Base-by-base conservation (phyloP, 352 stramenopile species). In the Phytophthora meadii region DNA sequence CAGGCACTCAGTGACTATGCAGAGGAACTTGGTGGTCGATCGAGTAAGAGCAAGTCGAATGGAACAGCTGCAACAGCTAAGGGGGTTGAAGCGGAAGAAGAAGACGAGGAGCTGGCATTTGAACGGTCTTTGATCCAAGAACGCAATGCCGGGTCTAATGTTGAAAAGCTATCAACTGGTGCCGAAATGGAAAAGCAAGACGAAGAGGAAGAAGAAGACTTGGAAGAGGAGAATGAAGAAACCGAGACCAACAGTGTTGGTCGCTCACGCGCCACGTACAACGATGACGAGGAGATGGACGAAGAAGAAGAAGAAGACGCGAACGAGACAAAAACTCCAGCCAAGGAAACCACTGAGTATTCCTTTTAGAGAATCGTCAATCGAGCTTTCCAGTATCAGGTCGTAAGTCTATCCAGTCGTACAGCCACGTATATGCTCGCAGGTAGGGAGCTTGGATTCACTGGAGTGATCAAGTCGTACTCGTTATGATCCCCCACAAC, bases 1-100 rank as follows among this genome's bases (percentile, higher is more conserved):
- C 76, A 91, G 51, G 79, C 84, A 50, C 67, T 92, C 12, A 70
- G 40, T 24, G 84, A 90, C 27, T 90, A 85, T 48, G 64, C 68
- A 0, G 78, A 87, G 4, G 75, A 90, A n/a, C 55, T 77, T 12
- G 61, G 71, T 19, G 64, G 51, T n/a, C 59, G 60, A 30, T 64
- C 42, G 30, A 41, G 46, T 15, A 37, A 74, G 32, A 40, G 57
- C 32, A 75, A 71, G 25, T 70, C 68, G 30, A 64, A 56, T 1
- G 63, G 36, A 12, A 62, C 64, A 25, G 22, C 25, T 15, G 41
- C 45, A 39, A 60, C 54, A 15, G 52, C 54, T 1, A 67, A 70
- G 24, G 64, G 4, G 6, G 57, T 52, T 5, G 60, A 70, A 34
- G 36, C 32, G 24, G 70, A 68, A 4, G 65, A 73, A 7, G 67